Evolutionary conservation across 139 green algal genomes (phyloP).

Genomic region (Picochlorum costavermella): DNA sequence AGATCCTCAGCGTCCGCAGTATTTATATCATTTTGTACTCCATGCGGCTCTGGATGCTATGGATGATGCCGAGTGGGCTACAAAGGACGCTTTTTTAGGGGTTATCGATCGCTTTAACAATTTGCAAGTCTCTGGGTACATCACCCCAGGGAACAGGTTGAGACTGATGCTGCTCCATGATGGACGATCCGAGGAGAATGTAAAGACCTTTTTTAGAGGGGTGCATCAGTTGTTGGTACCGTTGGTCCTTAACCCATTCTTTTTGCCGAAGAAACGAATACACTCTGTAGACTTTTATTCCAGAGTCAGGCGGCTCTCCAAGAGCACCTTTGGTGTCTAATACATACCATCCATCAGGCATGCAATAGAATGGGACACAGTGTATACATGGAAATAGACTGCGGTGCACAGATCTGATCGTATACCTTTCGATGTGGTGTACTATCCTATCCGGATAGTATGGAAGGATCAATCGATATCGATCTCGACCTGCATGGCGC

Average conservation of each 20-base stretch:
- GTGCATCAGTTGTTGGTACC: conserved; percentile 83
- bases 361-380: too few relatives aligned
- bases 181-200: conserved; percentile 60
- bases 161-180: conserved; percentile 87
- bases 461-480: too few relatives aligned
- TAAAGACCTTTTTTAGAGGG: conserved; percentile 81
- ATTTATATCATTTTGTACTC: conserved; percentile 96
- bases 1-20: conserved; percentile 69
- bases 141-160: conserved; percentile 56
- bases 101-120: conserved; percentile 94
- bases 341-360: too few relatives aligned
- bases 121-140: conserved; percentile 69
- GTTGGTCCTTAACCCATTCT: conserved; percentile 81
- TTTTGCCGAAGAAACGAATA: conserved; percentile 54
- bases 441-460: too few relatives aligned
- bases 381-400: too few relatives aligned
- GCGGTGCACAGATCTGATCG: too few relatives aligned
- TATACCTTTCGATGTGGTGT: too few relatives aligned
- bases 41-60: conserved; percentile 87
- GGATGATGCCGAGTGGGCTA: conserved; percentile 80
- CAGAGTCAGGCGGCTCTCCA: conserved; percentile 46
- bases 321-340: conserved; percentile 12
- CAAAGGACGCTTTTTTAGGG: conserved; percentile 70
- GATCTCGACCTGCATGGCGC: too few relatives aligned
- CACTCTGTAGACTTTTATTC: conserved; percentile 61